A percentile compares a stretch with the other conserved stretches of the same genome.
Conservation (phyloP, 352 stramenopile species). For the Pythium sp. region DNA sequence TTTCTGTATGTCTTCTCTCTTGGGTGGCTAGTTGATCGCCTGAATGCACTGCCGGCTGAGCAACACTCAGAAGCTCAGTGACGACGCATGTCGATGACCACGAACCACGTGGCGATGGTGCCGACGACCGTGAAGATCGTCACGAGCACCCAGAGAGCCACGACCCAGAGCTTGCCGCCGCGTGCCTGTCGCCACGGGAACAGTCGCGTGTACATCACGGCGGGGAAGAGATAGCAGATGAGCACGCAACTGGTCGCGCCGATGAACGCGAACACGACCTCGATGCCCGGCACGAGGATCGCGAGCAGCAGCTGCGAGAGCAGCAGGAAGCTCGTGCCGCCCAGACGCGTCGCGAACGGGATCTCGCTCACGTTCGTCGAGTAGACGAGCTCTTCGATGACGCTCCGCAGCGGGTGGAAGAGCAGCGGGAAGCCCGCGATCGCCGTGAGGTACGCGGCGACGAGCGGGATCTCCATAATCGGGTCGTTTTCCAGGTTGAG, state of each 20-base stretch:
- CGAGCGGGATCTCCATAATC: conserved; percentile 61
- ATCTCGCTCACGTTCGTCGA: conserved; percentile 42
- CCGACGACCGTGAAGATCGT: conserved; percentile 29
- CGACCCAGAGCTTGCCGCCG: conserved; percentile 15
- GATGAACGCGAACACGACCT: conserved; percentile 52
- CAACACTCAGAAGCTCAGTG: not conserved
- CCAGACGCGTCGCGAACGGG: conserved; percentile 48
- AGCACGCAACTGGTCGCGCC: conserved; percentile 44
- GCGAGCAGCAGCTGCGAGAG: conserved; percentile 54
- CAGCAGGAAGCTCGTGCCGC: conserved; percentile 46
- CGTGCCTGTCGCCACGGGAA: conserved; percentile 36
- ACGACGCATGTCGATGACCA: not conserved
- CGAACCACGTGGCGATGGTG: conserved; percentile 18
- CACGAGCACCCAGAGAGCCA: conserved; percentile 25
- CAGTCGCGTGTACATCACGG: conserved; percentile 39
- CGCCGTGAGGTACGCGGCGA: conserved; percentile 69
- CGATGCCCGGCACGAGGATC: conserved; percentile 53
- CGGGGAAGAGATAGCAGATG: conserved; percentile 51
- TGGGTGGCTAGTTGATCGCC: not conserved
- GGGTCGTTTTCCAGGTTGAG: conserved; percentile 75
- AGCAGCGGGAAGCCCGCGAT: conserved; percentile 74
- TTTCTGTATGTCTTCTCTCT: not conserved
- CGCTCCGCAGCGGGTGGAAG: conserved; percentile 64
- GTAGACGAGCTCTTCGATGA: conserved; percentile 61
- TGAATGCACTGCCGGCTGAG: too few relatives aligned